Base-by-base conservation (phyloP, 768 basidiomycete species). In the Russula ochroleuca region DNA sequence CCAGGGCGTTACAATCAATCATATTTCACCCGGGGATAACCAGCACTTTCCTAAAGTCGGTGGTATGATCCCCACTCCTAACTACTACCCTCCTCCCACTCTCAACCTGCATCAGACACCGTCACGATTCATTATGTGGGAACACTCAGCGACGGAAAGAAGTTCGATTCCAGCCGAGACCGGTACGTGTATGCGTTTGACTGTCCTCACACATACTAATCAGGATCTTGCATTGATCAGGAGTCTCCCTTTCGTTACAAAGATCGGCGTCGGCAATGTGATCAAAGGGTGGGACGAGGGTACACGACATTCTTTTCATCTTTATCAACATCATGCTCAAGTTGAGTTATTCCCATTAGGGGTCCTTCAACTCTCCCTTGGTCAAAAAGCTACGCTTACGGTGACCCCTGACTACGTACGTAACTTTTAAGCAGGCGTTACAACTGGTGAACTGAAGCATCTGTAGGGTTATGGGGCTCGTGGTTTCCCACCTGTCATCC, bases 271-370 rank as follows among this genome's bases (percentile, higher is more conserved):
- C 21, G 88, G 90, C 9, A 85, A 86, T 71, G 92, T 95, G 52
- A 94, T 95, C 76, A 87, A 80, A 71, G 90, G 92, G 35, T 94
- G 92, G 93, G 92, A 94, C 70, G 90, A 93, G 73, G 92, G 93
- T 87, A 67, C 69, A 80, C 75, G 40, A 31, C 9, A 21, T 15
- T 17, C 15, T 11, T 28, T 41, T 5, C 51, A 56, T 31, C 38
- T 5, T 37, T 47, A 7, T 13, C 28, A n/a, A 35, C 25, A 33
- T 21, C 21, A 49, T 41, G 33, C 43, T 54, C 31, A 40, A 55
- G 28, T 65, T 57, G 59, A n/a, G 69, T 57, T 58, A n/a, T 41
- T 62, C 11, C 23, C 14, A 59, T 59, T 70, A 92, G 91, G 86
- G 55, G 90, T 95, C 17, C 84, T 81, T 5, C 79, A 91, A 76